Evolutionary conservation across 2,329 filamentous ascomycete species (phyloP).

Genomic region (Aspergillus quadricinctus): DNA sequence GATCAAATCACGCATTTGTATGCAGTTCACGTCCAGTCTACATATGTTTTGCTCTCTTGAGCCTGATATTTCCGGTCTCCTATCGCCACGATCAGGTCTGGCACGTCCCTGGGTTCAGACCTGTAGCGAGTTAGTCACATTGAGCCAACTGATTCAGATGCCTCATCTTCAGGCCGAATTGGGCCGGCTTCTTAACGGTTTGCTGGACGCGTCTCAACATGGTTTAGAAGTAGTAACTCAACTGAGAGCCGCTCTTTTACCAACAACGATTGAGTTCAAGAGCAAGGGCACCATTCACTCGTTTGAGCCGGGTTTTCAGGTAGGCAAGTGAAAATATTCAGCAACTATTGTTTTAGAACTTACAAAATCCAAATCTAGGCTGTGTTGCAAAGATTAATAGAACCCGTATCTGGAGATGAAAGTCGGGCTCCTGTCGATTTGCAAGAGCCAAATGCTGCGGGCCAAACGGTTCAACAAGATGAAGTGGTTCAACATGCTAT

Average conservation of each 20-base stretch:
- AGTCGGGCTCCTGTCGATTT: neutral
- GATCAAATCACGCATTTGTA: slow-evolving; percentile 17
- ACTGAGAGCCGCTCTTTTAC: slow-evolving; percentile 24
- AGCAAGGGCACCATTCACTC: slow-evolving; percentile 13
- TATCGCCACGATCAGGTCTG: slow-evolving; percentile 18
- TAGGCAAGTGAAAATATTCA: slow-evolving; percentile 12
- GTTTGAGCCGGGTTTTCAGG: slow-evolving; percentile 30
- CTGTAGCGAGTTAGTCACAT: slow-evolving; percentile 26
- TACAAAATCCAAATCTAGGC: slow-evolving; percentile 20
- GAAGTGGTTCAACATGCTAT: slow-evolving; percentile 29
- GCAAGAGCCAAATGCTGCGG: slow-evolving; percentile 7
- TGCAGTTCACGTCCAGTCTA: slow-evolving; percentile 25
- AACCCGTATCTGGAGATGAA: neutral
- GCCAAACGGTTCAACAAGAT: slow-evolving; percentile 9
- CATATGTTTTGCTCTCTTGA: slow-evolving; percentile 18
- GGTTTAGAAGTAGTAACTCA: slow-evolving; percentile 17
- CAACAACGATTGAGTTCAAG: slow-evolving; percentile 21
- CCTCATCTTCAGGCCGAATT: slow-evolving; percentile 27
- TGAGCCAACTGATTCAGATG: slow-evolving; percentile 18
- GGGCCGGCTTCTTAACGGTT: slow-evolving; percentile 25
- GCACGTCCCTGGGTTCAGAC: slow-evolving; percentile 28
- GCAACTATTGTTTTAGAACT: neutral
- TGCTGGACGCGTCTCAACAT: slow-evolving; percentile 15
- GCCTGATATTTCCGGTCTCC: slow-evolving; percentile 9
- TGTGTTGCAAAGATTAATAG: slow-evolving; percentile 13